These are phyloP conservation scores for Sphagnum contortum DNA, from an alignment of 225 moss, liverwort and hornwort genomes.

Conservation along the genomic window DNA sequence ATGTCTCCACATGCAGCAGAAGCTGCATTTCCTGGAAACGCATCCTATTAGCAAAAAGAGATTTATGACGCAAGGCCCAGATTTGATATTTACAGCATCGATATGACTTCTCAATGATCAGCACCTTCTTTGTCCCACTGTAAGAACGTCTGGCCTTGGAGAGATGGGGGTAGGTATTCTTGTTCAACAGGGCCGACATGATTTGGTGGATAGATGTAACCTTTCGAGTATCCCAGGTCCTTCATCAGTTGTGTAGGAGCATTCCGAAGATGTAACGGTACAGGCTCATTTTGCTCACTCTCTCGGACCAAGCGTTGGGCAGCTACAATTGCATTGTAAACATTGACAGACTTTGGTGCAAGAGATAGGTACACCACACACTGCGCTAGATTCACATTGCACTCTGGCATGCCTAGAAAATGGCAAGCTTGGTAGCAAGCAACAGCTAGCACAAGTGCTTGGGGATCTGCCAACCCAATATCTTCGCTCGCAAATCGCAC, in stretches of 20 bases:
- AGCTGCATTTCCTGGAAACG: too few relatives aligned
- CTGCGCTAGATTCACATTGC: slow-evolving; percentile 83
- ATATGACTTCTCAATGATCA: slow-evolving; percentile 8
- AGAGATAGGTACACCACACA: slow-evolving; percentile 75
- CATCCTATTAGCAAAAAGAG: too few relatives aligned
- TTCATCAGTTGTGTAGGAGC: slow-evolving; percentile 76
- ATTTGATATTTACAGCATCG: too few relatives aligned
- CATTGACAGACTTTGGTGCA: slow-evolving; percentile 67
- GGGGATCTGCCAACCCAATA: slow-evolving; percentile 71
- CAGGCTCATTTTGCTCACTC: slow-evolving; percentile 67
- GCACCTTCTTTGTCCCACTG: slow-evolving; percentile 24
- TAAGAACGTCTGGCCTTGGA: slow-evolving; percentile 74
- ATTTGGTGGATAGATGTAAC: slow-evolving; percentile 34
- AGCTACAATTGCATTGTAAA: slow-evolving; percentile 69
- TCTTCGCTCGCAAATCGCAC: slow-evolving; percentile 85
- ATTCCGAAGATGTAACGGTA: slow-evolving; percentile 74
- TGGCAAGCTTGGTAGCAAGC: slow-evolving; percentile 93
- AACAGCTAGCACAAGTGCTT: slow-evolving; percentile 66
- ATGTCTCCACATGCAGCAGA: too few relatives aligned
- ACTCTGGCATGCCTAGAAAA: slow-evolving; percentile 80
- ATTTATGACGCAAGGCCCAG: too few relatives aligned
- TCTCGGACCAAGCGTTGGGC: slow-evolving; percentile 75
- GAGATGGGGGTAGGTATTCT: slow-evolving; percentile 69
- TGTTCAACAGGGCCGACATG: slow-evolving; percentile 20
- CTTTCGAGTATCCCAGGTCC: slow-evolving; percentile 65